phyloP scores from a whole-genome alignment of 192 early-diverging fungal genomes.

The Gaertneriomyces sp. region DNA sequence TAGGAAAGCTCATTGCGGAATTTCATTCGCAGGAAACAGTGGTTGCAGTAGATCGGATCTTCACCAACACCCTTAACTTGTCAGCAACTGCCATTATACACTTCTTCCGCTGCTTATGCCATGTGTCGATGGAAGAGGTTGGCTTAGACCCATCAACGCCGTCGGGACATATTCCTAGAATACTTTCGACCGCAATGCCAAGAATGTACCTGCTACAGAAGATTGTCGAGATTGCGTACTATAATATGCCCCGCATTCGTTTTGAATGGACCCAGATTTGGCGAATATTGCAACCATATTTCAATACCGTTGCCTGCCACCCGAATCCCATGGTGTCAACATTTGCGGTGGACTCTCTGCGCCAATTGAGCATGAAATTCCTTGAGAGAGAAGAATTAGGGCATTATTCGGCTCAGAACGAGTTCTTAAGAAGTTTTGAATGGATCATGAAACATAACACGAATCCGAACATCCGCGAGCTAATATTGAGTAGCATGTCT shows the following conservation, averaged over 20 bases:
- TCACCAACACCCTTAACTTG: slow-evolving; percentile 72
- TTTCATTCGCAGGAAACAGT: slow-evolving; percentile 64
- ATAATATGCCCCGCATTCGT: slow-evolving; percentile 95
- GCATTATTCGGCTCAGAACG: slow-evolving; percentile 91
- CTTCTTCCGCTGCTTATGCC: slow-evolving; percentile 81
- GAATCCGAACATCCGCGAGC: slow-evolving; percentile 71
- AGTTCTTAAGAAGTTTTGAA: slow-evolving; percentile 88
- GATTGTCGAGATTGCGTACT: slow-evolving; percentile 93
- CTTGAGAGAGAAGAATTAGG: slow-evolving; percentile 88
- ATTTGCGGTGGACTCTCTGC: slow-evolving; percentile 87
- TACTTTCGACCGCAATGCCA: slow-evolving; percentile 36
- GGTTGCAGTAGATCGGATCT: slow-evolving; percentile 80
- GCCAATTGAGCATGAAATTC: slow-evolving; percentile 90
- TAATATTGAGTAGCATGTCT: slow-evolving; percentile 42
- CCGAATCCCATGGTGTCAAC: slow-evolving; percentile 77
- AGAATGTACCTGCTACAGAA: slow-evolving; percentile 91
- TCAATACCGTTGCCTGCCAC: slow-evolving; percentile 81
- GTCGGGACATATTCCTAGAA: slow-evolving; percentile 21
- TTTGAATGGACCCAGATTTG: slow-evolving; percentile 94
- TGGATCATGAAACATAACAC: slow-evolving; percentile 72
- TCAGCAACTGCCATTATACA: slow-evolving; percentile 81
- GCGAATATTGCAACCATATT: slow-evolving; percentile 64
- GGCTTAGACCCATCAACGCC: slow-evolving; percentile 42
- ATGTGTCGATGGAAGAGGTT: slow-evolving; percentile 86
- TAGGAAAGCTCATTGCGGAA: slow-evolving; percentile 48